Base-by-base conservation (phyloP, 1,284 basidiomycete species). In the Singerocomus rubriflavus region DNA sequence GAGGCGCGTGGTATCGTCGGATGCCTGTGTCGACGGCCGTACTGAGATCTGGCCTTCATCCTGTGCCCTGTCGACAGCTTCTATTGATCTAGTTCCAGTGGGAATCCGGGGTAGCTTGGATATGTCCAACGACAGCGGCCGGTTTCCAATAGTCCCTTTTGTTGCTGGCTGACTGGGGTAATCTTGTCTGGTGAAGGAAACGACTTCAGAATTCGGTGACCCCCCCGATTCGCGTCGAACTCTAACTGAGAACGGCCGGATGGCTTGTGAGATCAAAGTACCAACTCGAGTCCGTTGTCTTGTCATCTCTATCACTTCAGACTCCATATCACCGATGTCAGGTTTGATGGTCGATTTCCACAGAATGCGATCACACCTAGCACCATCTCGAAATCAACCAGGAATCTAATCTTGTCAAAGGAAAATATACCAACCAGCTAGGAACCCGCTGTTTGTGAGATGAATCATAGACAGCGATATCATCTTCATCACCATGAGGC, bases 401-500 rank as follows among this genome's bases (percentile, higher is more conserved):
- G 16, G 21, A 17, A 26, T 3, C 32, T 10, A 2, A 39, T 35
- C 25, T 31, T 27, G 36, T 43, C 17, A 52, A 35, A 21, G 4
- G 21, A 41, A n/a, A 44, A 16, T 26, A 47, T 38, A 50, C 55
- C 51, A 54, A 87, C 88, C 88, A 91, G 61, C 87, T 88, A 4
- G 88, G 88, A 29, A 91, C 88, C n/a, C 88, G 80, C 60, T 82
- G 79, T 68, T 91, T 91, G 59, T 79, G 74, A 13, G 88, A 90
- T 21, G 84, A 82, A 65, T 91, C 88, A 58, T 90, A 90, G 2
- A 86, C 82, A 16, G 82, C 84, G 58, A 75, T 78, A 39, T 78
- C 79, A 27, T 75, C 75, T 9, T 72, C 71, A 10, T 57, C 46
- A 26, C 67, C 68, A 21, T 65, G 60, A 6, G 71, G 69, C 25